Conservation (phyloP, 2,329 filamentous ascomycete genomes). For the Fusarium sp. region DNA sequence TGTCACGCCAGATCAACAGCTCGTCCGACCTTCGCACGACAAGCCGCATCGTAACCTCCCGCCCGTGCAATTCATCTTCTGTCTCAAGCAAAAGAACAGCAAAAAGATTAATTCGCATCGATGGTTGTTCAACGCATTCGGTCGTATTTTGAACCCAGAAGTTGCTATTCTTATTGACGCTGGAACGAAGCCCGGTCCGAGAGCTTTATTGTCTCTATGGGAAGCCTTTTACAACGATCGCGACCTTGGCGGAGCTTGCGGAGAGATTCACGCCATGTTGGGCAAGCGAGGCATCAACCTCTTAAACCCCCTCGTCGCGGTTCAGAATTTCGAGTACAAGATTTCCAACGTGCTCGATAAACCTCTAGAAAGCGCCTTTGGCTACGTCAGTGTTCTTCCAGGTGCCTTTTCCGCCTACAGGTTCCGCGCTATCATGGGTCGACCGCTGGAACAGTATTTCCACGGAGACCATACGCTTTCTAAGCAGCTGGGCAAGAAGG, state of each 20-base stretch:
- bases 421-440: conserved; percentile 42
- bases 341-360: conserved; percentile 44
- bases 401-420: conserved; percentile 42
- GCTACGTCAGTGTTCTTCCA: conserved; percentile 41
- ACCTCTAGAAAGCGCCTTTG: conserved; percentile 40
- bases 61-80: conserved; percentile 43
- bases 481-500: conserved; percentile 41
- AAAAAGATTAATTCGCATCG: conserved; percentile 46
- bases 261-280: conserved; percentile 44
- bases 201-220: conserved; percentile 39
- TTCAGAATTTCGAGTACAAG: conserved; percentile 44
- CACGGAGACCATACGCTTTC: conserved; percentile 43
- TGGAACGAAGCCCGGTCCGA: conserved; percentile 41
- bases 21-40: conserved; percentile 37
- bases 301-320: conserved; percentile 42
- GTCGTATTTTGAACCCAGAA: conserved; percentile 42
- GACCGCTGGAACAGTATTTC: conserved; percentile 42
- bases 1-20: conserved; percentile 42
- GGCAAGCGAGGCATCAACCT: conserved; percentile 39
- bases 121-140: conserved; percentile 43
- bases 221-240: conserved; percentile 43
- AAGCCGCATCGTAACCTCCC: conserved; percentile 37
- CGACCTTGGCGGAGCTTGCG: conserved; percentile 40
- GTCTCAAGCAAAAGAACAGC: conserved; percentile 44
- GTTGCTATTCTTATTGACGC: conserved; percentile 43